Evolutionary conservation across 345 rosid genomes (phyloP).

Genomic region (Camelina neglecta): DNA sequence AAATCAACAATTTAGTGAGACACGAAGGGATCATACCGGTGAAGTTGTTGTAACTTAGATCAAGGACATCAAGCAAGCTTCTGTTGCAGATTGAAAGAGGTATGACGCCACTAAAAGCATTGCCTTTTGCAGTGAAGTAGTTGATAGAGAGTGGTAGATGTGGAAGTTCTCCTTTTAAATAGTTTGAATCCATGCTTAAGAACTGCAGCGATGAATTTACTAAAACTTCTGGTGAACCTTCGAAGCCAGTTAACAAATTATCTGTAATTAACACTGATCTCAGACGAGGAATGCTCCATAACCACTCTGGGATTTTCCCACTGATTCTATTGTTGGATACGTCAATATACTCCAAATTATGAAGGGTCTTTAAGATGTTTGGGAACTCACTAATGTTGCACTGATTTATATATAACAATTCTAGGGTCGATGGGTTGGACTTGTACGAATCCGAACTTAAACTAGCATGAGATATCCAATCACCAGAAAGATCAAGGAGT

Average conservation of each 20-base stretch:
- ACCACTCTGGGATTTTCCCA: neutral
- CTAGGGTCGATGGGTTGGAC: neutral
- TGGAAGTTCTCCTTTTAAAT: neutral
- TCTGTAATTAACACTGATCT: neutral
- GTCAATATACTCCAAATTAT: neutral
- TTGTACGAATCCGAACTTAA: neutral
- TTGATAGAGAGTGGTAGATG: neutral
- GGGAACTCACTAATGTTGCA: neutral
- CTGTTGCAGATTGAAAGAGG: neutral
- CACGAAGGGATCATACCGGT: neutral
- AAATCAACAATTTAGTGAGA: neutral
- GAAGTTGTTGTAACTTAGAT: neutral
- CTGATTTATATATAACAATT: too few relatives aligned
- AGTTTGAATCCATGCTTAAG: fast-evolving
- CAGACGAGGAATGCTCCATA: conserved; percentile 2
- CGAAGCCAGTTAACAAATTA: neutral
- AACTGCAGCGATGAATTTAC: neutral
- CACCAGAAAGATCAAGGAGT: neutral
- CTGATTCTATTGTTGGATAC: neutral
- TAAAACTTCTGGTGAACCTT: neutral
- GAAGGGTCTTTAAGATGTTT: neutral
- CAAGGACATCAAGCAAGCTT: neutral
- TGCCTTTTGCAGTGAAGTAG: fast-evolving
- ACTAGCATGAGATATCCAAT: neutral
- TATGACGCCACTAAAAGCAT: neutral